Conservation (phyloP, 345 rosid species). For the Populus pruinosa region DNA sequence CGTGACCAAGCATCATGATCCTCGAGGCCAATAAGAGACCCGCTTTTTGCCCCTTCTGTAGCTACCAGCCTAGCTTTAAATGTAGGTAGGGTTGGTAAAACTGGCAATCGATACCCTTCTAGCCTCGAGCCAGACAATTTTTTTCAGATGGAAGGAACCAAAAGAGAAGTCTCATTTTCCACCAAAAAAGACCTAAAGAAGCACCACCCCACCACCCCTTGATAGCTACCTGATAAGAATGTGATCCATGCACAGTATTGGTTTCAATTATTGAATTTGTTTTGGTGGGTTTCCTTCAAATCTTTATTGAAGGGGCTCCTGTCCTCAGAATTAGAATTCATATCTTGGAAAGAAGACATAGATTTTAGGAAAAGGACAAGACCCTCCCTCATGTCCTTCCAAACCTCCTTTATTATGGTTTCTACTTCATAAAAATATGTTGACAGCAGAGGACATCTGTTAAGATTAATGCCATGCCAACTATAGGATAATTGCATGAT, state of each 20-base stretch:
- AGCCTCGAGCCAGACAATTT: conserved; percentile 22
- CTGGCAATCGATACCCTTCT: conserved; percentile 16
- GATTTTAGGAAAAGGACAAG: neutral
- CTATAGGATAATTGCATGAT: neutral
- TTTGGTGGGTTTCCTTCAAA: conserved; percentile 14
- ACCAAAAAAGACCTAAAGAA: conserved; percentile 19
- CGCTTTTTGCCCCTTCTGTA: conserved; percentile 16
- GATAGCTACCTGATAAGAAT: conserved; percentile 32
- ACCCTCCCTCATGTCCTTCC: neutral
- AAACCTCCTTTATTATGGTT: neutral
- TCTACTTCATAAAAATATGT: neutral
- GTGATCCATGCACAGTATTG: conserved; percentile 31
- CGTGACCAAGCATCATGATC: conserved; percentile 6
- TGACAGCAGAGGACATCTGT: neutral
- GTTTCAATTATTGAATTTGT: conserved; percentile 37
- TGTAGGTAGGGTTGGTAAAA: conserved; percentile 29
- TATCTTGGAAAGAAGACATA: neutral
- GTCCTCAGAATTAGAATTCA: neutral
- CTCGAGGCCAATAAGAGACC: conserved; percentile 20
- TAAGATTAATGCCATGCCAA: neutral
- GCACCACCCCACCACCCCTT: conserved; percentile 17
- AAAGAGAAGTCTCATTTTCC: conserved; percentile 35
- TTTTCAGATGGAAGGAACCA: conserved; percentile 28
- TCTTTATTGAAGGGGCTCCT: conserved; percentile 1
- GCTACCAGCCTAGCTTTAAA: conserved; percentile 32